Evolutionary conservation across 1,284 basidiomycete species (phyloP).

Genomic region (Cryptococcus depauperatus): DNA sequence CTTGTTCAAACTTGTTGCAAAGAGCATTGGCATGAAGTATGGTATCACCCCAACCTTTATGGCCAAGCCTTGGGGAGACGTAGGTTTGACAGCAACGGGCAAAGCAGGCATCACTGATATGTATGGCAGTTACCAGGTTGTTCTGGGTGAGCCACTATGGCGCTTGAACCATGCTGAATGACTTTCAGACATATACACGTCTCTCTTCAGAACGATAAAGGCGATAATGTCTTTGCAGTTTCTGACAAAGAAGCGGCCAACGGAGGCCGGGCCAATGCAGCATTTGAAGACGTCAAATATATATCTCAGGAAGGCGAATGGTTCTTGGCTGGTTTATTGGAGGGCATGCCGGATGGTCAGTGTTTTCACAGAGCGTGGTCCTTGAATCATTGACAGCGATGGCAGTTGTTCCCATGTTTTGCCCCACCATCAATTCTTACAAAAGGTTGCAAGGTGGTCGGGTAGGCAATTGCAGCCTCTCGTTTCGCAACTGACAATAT

Average conservation of each 20-base stretch:
- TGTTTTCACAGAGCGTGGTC: background rate
- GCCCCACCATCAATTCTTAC: slow-evolving; percentile 94
- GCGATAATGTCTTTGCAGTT: slow-evolving; percentile 68
- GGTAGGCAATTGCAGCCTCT: slow-evolving; percentile 31
- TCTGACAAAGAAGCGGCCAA: slow-evolving; percentile 51
- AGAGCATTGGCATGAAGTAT: slow-evolving; percentile 82
- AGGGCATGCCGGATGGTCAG: slow-evolving; percentile 78
- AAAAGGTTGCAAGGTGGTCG: slow-evolving; percentile 93
- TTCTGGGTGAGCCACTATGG: slow-evolving; percentile 58
- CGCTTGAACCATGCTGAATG: slow-evolving; percentile 1
- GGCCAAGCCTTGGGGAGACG: slow-evolving; percentile 92
- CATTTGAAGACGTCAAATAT: slow-evolving; percentile 71
- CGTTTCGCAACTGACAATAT: background rate
- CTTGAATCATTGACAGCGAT: background rate
- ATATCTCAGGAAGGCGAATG: slow-evolving; percentile 78
- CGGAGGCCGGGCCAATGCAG: slow-evolving; percentile 60
- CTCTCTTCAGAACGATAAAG: slow-evolving; percentile 63
- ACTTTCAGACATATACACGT: slow-evolving; percentile 75
- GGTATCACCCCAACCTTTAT: slow-evolving; percentile 91
- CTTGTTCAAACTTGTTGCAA: slow-evolving; percentile 86
- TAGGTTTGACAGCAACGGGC: slow-evolving; percentile 42
- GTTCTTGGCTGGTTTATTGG: slow-evolving; percentile 84
- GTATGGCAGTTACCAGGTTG: slow-evolving; percentile 68
- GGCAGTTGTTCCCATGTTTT: slow-evolving; percentile 51
- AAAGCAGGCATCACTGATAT: background rate